phyloP scores from a whole-genome alignment of 2,329 filamentous ascomycete genomes.

The Acrocalymma vagum region DNA sequence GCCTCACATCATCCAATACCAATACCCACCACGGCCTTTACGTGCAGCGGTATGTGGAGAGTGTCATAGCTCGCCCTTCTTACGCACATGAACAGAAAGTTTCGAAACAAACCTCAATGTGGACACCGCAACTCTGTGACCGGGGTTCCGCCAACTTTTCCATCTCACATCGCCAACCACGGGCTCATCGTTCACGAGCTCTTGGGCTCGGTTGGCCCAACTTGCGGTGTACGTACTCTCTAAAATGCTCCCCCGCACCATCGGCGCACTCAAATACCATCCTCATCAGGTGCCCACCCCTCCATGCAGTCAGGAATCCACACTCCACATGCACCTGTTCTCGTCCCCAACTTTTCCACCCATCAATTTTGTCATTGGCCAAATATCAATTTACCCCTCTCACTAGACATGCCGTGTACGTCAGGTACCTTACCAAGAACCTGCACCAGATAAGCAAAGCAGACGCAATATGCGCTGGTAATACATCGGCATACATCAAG shows the following conservation, averaged over 20 bases:
- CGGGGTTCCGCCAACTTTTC: not conserved
- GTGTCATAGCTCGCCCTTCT: slow-evolving; percentile 22
- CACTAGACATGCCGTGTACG: too few relatives aligned
- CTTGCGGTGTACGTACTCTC: too few relatives aligned
- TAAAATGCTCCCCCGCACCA: too few relatives aligned
- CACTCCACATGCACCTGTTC: slow-evolving; percentile 12
- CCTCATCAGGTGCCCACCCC: slow-evolving; percentile 43
- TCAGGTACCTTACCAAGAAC: too few relatives aligned
- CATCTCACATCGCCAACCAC: too few relatives aligned
- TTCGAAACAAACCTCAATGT: slow-evolving; percentile 21
- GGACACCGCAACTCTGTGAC: slow-evolving; percentile 25
- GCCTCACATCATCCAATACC: slow-evolving; percentile 2
- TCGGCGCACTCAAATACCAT: too few relatives aligned
- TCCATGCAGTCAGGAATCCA: slow-evolving; percentile 31
- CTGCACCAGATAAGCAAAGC: slow-evolving; percentile 23
- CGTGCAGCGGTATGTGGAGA: too few relatives aligned
- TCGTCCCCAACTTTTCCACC: slow-evolving; percentile 35
- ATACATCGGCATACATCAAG: slow-evolving; percentile 28
- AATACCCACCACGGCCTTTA: slow-evolving; percentile 17
- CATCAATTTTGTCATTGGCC: slow-evolving; percentile 35
- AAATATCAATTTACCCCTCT: slow-evolving; percentile 34
- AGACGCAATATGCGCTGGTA: slow-evolving; percentile 39
- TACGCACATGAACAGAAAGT: slow-evolving; percentile 21
- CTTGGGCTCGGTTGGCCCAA: too few relatives aligned
- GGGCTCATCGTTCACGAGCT: too few relatives aligned